Conservation (phyloP, 768 basidiomycete species). For the Rhizopogon roseolus region DNA sequence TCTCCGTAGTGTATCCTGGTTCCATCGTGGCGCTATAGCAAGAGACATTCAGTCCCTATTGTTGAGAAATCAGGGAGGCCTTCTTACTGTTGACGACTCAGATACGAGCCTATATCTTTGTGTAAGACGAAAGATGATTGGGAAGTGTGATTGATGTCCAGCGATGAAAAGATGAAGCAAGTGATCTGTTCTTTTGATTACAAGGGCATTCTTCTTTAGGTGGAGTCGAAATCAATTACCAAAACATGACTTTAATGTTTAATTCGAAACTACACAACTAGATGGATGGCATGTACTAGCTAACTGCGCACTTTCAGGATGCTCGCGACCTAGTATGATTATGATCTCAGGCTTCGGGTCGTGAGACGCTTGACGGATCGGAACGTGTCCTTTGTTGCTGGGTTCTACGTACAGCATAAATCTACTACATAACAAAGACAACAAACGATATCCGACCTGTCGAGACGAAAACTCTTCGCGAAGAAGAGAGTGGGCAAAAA, state of each 20-base stretch:
- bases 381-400: too few species aligned
- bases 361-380: too few species aligned
- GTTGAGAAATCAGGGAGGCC: not conserved
- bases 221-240: not conserved
- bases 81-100: not conserved
- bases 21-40: constrained; percentile 47
- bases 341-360: too few species aligned
- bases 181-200: constrained; percentile 1
- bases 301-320: too few species aligned
- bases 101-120: not conserved
- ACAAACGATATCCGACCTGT: too few species aligned
- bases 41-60: not conserved
- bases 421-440: too few species aligned
- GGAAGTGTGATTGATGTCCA: not conserved
- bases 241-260: not conserved
- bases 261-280: not conserved
- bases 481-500: constrained; percentile 30
- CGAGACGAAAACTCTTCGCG: constrained; percentile 19
- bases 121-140: not conserved
- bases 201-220: not conserved
- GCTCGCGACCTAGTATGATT: too few species aligned
- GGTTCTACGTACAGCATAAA: not conserved
- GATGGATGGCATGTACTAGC: too few species aligned
- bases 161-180: not conserved
- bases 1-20: constrained; percentile 58